Evolutionary conservation across 805 yeast species (phyloP), one percentile per base, ranked within the genome.

Genomic region (Kluyveromyces starmeri): DNA sequence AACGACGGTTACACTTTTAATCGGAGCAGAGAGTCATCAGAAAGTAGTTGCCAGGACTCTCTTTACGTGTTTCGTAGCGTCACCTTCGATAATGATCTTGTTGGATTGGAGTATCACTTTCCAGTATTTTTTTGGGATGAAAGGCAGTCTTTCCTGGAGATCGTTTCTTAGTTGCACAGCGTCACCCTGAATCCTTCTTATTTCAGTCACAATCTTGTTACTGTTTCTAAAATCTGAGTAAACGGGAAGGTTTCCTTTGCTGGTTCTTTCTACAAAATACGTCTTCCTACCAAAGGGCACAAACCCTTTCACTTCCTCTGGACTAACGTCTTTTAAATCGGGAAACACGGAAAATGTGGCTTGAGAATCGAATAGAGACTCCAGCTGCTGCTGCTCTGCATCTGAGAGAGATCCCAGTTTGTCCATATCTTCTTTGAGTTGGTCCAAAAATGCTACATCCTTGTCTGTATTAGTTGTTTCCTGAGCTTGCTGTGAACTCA

Each of bases 231-330:
- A 57, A 42, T 81, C 84, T 35, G 71, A 65, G 60, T 85, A 85
- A 1, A 85, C 82, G n/a, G 95, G 95, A 52, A 86, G 65, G 51
- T 80, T 75, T 4, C 89, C 85, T 30, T 62, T 65, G 11, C 68
- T 58, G 6, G 83, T 67, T 53, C 80, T 75, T 27, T 48, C 51
- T 9, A 64, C 44, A 37, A 44, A 55, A 44, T 64, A 64, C 2
- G 50, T 47, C 3, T 50, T 51, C 28, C 47, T 46, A 6, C 56
- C 61, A 37, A 54, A 53, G 11, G 45, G 11, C 26, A 27, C 37
- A 7, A 32, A 30, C 9, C 45, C 53, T 2, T 58, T 42, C 12
- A 58, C 36, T 11, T 62, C 66, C 18, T 45, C 40, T 2, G 54
- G 43, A 5, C 51, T 43, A 12, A 62, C 49, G 12, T 55, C 59